Base-by-base conservation (phyloP, 257 asterid species). In the Gardenia jasminoides region DNA sequence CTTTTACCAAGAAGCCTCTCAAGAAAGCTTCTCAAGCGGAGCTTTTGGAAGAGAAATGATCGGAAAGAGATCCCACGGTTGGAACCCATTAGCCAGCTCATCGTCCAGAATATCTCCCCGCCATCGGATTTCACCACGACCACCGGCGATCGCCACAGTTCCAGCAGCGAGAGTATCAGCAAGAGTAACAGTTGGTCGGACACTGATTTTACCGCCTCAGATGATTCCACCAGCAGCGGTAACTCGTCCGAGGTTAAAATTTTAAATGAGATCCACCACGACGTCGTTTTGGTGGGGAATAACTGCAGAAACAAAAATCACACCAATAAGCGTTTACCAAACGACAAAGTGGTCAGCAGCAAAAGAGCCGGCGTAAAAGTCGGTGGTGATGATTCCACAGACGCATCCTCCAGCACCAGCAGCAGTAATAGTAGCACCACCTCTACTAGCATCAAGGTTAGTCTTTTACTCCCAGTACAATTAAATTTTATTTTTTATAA, bases 11-110 rank as follows among this genome's bases (percentile, higher is more conserved):
- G 89, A 77, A 92, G 85, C 41, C 62, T 94, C 7, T 88, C 98
- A 0, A 84, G 71, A 79, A 87, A 83, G 66, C 79, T 91, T 16
- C 84, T 90, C 36, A 86, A 76, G 76, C 83, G 83, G 68, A 86
- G 87, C 71, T 92, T 92, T 66, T 87, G 93, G 96, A 92, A 85
- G 88, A 88, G 75, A 67, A n/a, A 83, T 16, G 88, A 83, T 46
- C 81, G 59, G 78, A 86, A 81, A 36, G 94, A 88, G 87, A 91
- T 89, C 87, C 82, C 44, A 16, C 80, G 77, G 84, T 80, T 89
- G 93, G 88, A 86, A 66, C 78, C 89, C 62, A 84, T 82, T 76
- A 83, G 81, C 61, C 80, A 87, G 76, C 76, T 85, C 76, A 76
- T 77, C 76, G 81, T 81, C 43, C 41, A 64, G 85, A 87, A 86